These are phyloP conservation scores for Plasmodium ovale DNA, from an alignment of 169 alveolate species.

Conservation along the genomic window DNA sequence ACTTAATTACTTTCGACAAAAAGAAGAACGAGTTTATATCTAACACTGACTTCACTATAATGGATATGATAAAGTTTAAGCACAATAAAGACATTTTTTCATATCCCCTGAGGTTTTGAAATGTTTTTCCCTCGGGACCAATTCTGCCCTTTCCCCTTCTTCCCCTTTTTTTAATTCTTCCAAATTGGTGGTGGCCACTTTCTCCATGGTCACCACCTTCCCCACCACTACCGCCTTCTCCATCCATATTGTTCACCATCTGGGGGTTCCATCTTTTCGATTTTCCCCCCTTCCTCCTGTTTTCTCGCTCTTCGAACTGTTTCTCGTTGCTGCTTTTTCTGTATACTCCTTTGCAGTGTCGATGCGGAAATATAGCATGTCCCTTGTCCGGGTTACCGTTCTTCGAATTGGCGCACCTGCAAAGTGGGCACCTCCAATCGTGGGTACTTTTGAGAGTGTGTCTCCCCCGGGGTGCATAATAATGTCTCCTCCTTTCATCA, in stretches of 20 bases:
- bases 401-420: too few relatives aligned
- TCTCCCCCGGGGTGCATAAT: too few relatives aligned
- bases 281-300: neutral
- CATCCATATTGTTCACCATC: neutral
- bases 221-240: neutral
- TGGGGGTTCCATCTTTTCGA: neutral
- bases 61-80: conserved; percentile 30
- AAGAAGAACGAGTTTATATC: conserved; percentile 26
- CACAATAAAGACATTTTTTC: conserved; percentile 28
- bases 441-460: too few relatives aligned
- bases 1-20: conserved; percentile 40
- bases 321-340: neutral
- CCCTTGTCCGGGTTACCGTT: too few relatives aligned
- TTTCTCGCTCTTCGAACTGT: neutral
- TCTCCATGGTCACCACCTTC: too few relatives aligned
- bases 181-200: too few relatives aligned
- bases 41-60: conserved; percentile 21
- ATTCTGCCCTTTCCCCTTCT: neutral
- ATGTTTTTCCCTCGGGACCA: conserved; percentile 10
- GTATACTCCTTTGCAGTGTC: too few relatives aligned
- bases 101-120: conserved; percentile 25
- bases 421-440: too few relatives aligned
- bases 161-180: too few relatives aligned
- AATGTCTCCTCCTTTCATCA: neutral
- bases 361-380: too few relatives aligned